Percentiles rank a stretch among this genome's conserved stretches.
phyloP scores from a whole-genome alignment of 2,329 filamentous ascomycete species.

The Calonectria ilicicola region DNA sequence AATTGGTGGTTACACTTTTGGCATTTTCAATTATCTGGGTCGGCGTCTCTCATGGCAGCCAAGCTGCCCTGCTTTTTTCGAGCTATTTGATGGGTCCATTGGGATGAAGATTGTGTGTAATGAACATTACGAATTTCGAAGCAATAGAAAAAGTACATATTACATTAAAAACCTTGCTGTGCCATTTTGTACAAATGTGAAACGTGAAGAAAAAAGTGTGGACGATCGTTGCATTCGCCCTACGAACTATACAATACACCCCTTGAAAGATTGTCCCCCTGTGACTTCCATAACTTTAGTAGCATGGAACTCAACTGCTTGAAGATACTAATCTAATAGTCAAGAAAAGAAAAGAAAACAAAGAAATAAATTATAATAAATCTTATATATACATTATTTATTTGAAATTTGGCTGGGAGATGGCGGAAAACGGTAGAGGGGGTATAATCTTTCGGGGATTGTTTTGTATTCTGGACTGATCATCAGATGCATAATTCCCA shows the following conservation, averaged over 20 bases:
- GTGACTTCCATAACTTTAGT: too few relatives aligned
- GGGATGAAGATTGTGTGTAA: slow-evolving; percentile 43
- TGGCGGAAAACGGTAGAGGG: too few relatives aligned
- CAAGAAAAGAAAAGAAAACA: too few relatives aligned
- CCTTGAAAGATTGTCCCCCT: too few relatives aligned
- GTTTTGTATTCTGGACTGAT: not conserved
- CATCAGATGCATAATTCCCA: not conserved
- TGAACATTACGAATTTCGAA: slow-evolving; percentile 39
- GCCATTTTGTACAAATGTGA: not conserved
- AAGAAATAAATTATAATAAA: too few relatives aligned
- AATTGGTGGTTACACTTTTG: slow-evolving; percentile 36
- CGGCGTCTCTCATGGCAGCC: slow-evolving; percentile 45
- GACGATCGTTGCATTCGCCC: not conserved
- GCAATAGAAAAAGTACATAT: slow-evolving; percentile 44
- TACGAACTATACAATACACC: too few relatives aligned
- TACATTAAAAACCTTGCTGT: slow-evolving; percentile 20
- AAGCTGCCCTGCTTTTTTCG: slow-evolving; percentile 40
- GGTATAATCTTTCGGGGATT: too few relatives aligned
- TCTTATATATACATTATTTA: too few relatives aligned
- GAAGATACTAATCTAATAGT: too few relatives aligned
- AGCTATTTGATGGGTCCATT: slow-evolving; percentile 31
- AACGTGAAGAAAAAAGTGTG: not conserved
- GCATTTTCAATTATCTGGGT: slow-evolving; percentile 38
- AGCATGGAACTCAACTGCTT: too few relatives aligned
- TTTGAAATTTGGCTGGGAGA: too few relatives aligned